Conservation (phyloP, 257 asterid genomes). For the Jacaranda copaia region DNA sequence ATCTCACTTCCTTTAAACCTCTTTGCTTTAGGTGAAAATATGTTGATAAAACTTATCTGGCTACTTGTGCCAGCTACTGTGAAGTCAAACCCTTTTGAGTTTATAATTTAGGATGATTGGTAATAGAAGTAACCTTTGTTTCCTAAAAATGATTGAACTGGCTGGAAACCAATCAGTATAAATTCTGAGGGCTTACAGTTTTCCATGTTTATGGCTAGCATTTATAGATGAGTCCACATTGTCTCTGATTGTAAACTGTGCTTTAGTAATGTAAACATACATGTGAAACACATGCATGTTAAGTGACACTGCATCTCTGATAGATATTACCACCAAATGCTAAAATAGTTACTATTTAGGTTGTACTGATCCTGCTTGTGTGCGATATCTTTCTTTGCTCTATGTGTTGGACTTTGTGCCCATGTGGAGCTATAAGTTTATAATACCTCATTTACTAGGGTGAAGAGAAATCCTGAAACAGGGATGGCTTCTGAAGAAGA, state of each 20-base stretch:
- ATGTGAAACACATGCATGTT: too few species aligned
- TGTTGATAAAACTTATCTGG: neutral
- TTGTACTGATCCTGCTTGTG: neutral
- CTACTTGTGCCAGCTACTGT: neutral
- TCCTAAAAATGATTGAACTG: neutral
- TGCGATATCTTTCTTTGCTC: neutral
- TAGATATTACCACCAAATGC: neutral
- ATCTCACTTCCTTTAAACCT: too few species aligned
- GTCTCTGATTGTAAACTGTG: neutral
- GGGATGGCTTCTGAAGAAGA: conserved; percentile 13
- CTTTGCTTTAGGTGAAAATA: neutral
- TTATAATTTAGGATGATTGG: conserved; percentile 4
- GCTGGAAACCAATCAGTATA: neutral
- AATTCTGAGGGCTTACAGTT: neutral
- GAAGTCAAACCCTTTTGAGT: neutral
- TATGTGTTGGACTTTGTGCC: neutral
- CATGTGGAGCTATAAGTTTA: too few species aligned
- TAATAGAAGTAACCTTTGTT: neutral
- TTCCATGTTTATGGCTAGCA: neutral
- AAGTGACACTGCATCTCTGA: too few species aligned
- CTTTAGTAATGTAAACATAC: neutral
- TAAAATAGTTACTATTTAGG: neutral
- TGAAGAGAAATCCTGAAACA: neutral
- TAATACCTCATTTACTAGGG: neutral
- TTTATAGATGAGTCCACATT: neutral